These are phyloP conservation scores for Penicillium longicatenatum DNA, from an alignment of 495 filamentous ascomycete genomes.

Conservation along the genomic window DNA sequence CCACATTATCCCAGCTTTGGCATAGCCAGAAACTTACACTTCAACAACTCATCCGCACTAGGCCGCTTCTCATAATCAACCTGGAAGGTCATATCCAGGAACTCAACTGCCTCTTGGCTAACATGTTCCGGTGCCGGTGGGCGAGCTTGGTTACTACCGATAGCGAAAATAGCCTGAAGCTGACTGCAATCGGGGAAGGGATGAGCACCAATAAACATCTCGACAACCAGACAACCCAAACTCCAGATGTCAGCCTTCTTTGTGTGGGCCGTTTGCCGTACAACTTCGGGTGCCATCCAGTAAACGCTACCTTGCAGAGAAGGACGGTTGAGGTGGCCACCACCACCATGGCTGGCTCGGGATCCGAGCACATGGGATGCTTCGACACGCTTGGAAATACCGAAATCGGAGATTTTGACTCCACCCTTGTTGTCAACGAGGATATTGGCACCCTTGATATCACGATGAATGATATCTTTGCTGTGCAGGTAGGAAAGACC, in stretches of 20 bases:
- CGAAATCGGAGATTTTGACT: conserved; percentile 99
- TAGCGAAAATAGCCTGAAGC: conserved; percentile 97
- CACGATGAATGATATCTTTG: conserved; percentile 94
- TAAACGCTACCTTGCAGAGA: conserved; percentile 97
- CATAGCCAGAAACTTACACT: conserved; percentile 72
- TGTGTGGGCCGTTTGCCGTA: conserved; percentile 95
- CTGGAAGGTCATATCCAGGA: conserved; percentile 89
- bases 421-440: conserved; percentile 98
- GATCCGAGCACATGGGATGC: conserved; percentile 65
- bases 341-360: conserved; percentile 49
- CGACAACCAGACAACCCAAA: conserved; percentile 92
- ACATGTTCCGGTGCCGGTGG: conserved; percentile 89
- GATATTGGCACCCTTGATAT: conserved; percentile 99
- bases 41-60: conserved; percentile 84
- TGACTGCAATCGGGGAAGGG: conserved; percentile 98
- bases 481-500: conserved; percentile 96
- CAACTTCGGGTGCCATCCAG: conserved; percentile 99
- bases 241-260: conserved; percentile 99
- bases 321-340: conserved; percentile 75
- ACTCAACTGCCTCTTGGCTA: conserved; percentile 80
- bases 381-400: conserved; percentile 96
- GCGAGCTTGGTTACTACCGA: conserved; percentile 81
- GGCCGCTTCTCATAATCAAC: conserved; percentile 90
- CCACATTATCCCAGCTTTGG: conserved; percentile 37
- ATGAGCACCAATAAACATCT: conserved; percentile 98